phyloP scores from a whole-genome alignment of 129 eudicot genomes.

The Centrapalus pauciflorus region DNA sequence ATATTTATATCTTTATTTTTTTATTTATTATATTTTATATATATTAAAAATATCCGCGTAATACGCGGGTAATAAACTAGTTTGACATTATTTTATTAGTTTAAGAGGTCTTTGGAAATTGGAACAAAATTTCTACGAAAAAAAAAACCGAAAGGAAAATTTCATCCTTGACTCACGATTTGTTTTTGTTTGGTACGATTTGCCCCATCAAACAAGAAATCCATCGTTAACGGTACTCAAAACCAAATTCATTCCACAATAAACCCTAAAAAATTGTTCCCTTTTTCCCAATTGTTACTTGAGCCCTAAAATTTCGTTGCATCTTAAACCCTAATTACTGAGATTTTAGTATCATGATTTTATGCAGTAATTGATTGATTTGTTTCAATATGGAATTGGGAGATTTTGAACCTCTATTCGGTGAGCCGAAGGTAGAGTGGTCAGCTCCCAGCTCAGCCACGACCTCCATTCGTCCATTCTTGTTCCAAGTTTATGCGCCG shows the following conservation, averaged over 20 bases:
- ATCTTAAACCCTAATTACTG: conserved; percentile 1
- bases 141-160: too few relatives aligned
- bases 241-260: background rate
- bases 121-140: too few relatives aligned
- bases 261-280: too few relatives aligned
- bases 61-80: too few relatives aligned
- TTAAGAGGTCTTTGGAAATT: too few relatives aligned
- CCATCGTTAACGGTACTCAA: background rate
- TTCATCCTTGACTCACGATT: too few relatives aligned
- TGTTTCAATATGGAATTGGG: conserved; percentile 31
- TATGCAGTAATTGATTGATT: background rate
- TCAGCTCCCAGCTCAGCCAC: conserved; percentile 4
- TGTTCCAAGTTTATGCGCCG: conserved; percentile 38
- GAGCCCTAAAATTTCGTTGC: background rate
- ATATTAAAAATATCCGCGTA: too few relatives aligned
- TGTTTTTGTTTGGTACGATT: too few relatives aligned
- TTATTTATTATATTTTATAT: too few relatives aligned
- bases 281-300: background rate
- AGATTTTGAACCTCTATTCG: conserved; percentile 49
- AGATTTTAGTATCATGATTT: background rate
- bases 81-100: too few relatives aligned
- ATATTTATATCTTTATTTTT: too few relatives aligned
- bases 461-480: conserved; percentile 25
- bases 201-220: background rate
- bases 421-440: conserved; percentile 45